Evolutionary conservation across 768 basidiomycete species (phyloP), one percentile per base, ranked within the genome.

Genomic region (Megacollybia marginata): DNA sequence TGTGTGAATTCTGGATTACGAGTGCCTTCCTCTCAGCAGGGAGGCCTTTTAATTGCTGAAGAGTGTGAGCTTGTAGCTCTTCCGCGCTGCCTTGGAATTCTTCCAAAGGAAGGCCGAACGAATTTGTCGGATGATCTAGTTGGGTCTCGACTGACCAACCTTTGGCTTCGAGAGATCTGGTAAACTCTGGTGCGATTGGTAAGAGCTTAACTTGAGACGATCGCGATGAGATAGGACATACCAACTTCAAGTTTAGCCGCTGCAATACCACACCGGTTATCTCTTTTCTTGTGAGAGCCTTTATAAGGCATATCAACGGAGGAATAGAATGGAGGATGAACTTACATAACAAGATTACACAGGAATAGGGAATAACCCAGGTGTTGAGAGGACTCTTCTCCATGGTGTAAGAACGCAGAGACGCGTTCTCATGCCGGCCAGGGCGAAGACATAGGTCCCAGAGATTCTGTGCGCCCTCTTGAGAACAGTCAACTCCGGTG

Each of bases 231-330:
- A 47, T 53, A 7, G 48, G 48, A 66, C 71, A 54, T 53, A 88
- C 88, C 76, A 57, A 84, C 75, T 61, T 87, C 85, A 33, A 96
- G 80, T 58, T 87, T 82, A 2, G 88, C 88, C 1, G 92, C 92
- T 9, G 88, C 82, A 42, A 97, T 84, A 20, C 80, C 79, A 65
- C 95, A 99, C 52, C 92, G 81, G 62, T 93, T 94, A 67, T 97
- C 95, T 32, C 94, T 75, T 57, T 79, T 80, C 68, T 92, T 92
- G 68, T 98, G 95, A 2, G 93, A 96, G 64, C 94, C 92, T 94
- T 59, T 54, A 54, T 44, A 52, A 49, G 55, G 35, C 33, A 52
- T 58, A 47, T 52, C 46, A 50, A 49, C 15, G 44, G 16, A 44
- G 44, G 40, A 53, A 48, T 42, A 47, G 54, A 50, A 44, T 12